A percentile compares a stretch with the other conserved stretches of the same genome.
Conservation (phyloP, 78 protist genomes). For the Cavenderia fasciculata region DNA sequence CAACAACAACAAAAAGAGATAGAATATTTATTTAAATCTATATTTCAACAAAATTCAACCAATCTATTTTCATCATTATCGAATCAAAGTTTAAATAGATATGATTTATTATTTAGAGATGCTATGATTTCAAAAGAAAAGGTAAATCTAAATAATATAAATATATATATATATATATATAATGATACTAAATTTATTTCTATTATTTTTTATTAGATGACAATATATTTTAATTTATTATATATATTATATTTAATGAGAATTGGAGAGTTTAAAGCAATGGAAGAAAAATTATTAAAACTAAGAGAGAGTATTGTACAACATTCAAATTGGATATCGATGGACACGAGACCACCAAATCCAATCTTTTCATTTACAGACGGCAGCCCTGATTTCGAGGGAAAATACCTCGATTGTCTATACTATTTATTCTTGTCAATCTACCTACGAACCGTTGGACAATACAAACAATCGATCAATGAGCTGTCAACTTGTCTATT, state of each 20-base stretch:
- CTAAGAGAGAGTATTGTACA: too few relatives aligned
- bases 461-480: neutral
- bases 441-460: conserved; percentile 15
- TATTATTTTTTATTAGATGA: neutral
- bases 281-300: too few relatives aligned
- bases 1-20: too few relatives aligned
- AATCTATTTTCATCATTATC: neutral
- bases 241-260: conserved; percentile 9
- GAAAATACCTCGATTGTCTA: conserved; percentile 4
- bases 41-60: conserved; percentile 48
- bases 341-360: neutral
- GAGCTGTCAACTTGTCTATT: too few relatives aligned
- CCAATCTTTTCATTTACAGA: too few relatives aligned
- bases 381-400: too few relatives aligned
- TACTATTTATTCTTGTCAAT: conserved; percentile 30
- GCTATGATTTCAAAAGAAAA: neutral
- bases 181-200: too few relatives aligned
- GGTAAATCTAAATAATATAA: too few relatives aligned
- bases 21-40: too few relatives aligned
- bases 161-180: too few relatives aligned
- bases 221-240: conserved; percentile 30
- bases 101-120: conserved; percentile 14
- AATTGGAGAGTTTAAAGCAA: conserved; percentile 37
- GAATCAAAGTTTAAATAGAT: neutral
- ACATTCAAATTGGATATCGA: too few relatives aligned